Evolutionary conservation across 202 grass and related monocot species (phyloP), one percentile per base, ranked within the genome.

Genomic region (Hordeum pubiflorum): DNA sequence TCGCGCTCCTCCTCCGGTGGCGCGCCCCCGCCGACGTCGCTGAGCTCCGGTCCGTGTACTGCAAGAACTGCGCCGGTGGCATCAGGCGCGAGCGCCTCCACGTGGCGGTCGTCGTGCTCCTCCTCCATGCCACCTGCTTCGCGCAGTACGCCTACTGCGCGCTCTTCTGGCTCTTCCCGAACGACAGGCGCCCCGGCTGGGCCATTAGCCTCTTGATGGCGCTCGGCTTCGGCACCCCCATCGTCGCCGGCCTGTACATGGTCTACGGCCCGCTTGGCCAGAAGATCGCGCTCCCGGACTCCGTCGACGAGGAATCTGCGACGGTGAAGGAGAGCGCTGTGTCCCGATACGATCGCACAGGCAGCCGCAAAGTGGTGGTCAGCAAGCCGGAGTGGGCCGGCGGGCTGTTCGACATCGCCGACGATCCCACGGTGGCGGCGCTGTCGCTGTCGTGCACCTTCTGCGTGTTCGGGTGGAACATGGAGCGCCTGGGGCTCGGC

Each of bases 401-500:
- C 20, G 89, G 89, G 17, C 69, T 96, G 38, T 66, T 90, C 34
- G 83, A 90, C 75, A 22, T 82, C 52, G 75, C 29, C 56, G 93
- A 92, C 60, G 93, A 92, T 37, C 59, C 86, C 27, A 77, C 93
- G 54, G 85, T 82, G 73, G 78, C 79, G 68, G 89, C 40, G 64
- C 38, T 86, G 34, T 90, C 93, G 0, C 18, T 86, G 23, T 76
- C 79, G 20, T 95, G 89, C 85, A 87, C 85, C 12, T 92, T 77
- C 84, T 96, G 89, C 63, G 72, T 92, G 27, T 90, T 92, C 60
- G 93, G 93, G 22, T 92, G 93, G 93, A 95, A 95, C 87, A 92
- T 90, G 93, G 93, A 95, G 82, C 74, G 93, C 8, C 83, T 95
- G 36, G 89, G 93, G 0, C 69, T 95, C 3, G 89, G 93, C 29